Conservation (phyloP, 345 rosid genomes). For the Luvunga scandens region DNA sequence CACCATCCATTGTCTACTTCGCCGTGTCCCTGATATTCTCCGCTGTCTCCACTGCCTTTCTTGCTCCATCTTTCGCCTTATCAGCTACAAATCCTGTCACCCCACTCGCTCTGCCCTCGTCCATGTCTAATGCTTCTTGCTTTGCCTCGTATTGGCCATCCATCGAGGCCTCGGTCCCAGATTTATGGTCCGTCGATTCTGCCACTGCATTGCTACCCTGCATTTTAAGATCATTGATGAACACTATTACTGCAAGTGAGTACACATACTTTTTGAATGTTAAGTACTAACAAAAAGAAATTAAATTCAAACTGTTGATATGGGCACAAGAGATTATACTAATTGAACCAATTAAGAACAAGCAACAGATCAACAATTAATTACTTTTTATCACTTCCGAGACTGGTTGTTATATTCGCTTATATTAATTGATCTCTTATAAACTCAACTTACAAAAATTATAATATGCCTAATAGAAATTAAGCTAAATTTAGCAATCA, state of each 20-base stretch:
- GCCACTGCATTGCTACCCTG: conserved; percentile 30
- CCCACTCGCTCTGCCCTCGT: conserved; percentile 20
- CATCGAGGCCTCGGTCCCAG: neutral
- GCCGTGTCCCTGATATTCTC: conserved; percentile 36
- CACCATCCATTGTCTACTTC: conserved; percentile 42
- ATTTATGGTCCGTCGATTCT: conserved; percentile 10
- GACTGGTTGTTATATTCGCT: too few relatives aligned
- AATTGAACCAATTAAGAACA: too few relatives aligned
- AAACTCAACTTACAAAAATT: too few relatives aligned
- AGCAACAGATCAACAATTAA: too few relatives aligned
- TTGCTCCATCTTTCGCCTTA: conserved; percentile 39
- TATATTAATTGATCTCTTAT: too few relatives aligned
- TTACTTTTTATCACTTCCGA: too few relatives aligned
- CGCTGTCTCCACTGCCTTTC: conserved; percentile 36
- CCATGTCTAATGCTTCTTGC: conserved; percentile 20
- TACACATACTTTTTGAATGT: too few relatives aligned
- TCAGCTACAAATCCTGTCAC: conserved; percentile 28
- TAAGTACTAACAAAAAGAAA: too few relatives aligned
- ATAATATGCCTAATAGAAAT: too few relatives aligned
- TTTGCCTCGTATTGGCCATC: conserved; percentile 21
- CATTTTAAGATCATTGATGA: neutral
- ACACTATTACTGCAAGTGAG: too few relatives aligned
- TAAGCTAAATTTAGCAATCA: neutral
- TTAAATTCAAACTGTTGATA: too few relatives aligned
- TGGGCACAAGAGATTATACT: too few relatives aligned